Conservation (phyloP, 768 basidiomycete genomes). For the Gymnopilus dilepis region DNA sequence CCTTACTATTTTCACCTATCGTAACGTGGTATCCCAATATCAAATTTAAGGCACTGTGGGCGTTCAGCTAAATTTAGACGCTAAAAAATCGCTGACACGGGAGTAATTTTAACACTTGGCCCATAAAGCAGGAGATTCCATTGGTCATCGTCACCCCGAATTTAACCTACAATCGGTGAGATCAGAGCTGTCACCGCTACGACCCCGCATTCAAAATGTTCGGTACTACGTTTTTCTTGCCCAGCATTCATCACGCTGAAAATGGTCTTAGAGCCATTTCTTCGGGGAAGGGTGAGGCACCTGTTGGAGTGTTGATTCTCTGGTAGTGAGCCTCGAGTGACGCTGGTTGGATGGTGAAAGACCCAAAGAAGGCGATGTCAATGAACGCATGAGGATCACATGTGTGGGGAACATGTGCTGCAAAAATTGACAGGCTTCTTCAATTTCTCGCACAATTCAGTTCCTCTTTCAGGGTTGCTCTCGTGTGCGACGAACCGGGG, state of each 20-base stretch:
- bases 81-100: neutral
- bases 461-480: neutral
- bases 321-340: too few relatives aligned
- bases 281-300: too few relatives aligned
- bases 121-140: neutral
- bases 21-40: neutral
- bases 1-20: neutral
- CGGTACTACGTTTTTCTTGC: neutral
- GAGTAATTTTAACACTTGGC: neutral
- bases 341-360: too few relatives aligned
- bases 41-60: constrained; percentile 5
- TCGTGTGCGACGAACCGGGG: neutral
- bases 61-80: constrained; percentile 2
- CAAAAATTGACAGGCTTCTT: neutral
- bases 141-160: constrained; percentile 1
- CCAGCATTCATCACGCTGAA: neutral
- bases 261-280: too few relatives aligned
- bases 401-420: neutral
- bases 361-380: neutral
- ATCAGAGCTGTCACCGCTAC: neutral
- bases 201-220: neutral
- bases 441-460: neutral
- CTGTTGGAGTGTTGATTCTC: too few relatives aligned
- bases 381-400: neutral
- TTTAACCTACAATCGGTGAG: neutral